Evolutionary conservation across 2,329 filamentous ascomycete genomes (phyloP).

Genomic region (Aspergillus arachidicola): DNA sequence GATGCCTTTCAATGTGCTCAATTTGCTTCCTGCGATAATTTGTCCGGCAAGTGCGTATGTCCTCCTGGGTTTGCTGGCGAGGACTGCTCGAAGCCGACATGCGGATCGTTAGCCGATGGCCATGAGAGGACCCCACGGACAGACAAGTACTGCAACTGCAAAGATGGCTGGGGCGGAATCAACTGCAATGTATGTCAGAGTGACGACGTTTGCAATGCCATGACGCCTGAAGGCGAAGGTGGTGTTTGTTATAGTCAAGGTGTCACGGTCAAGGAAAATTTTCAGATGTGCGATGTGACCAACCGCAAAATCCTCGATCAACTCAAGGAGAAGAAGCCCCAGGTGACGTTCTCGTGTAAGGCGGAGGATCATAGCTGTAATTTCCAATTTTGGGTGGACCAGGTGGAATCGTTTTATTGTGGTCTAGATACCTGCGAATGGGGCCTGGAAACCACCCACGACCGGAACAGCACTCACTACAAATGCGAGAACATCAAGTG

Average conservation of each 20-base stretch:
- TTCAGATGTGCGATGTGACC: conserved; percentile 96
- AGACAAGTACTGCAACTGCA: conserved; percentile 75
- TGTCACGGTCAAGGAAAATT: conserved; percentile 89
- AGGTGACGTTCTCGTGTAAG: conserved; percentile 93
- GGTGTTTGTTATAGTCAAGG: conserved; percentile 93
- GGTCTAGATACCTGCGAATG: conserved; percentile 80
- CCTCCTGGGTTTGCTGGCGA: conserved; percentile 91
- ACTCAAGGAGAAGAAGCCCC: conserved; percentile 79
- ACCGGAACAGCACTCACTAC: conserved; percentile 81
- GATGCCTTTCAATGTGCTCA: conserved; percentile 90
- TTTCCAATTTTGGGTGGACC: conserved; percentile 98
- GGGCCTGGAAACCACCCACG: conserved; percentile 66
- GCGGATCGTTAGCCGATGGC: conserved; percentile 82
- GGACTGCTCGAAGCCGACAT: conserved; percentile 89
- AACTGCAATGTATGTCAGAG: conserved; percentile 96
- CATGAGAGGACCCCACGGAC: conserved; percentile 74
- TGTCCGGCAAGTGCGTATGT: conserved; percentile 89
- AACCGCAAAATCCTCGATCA: conserved; percentile 91
- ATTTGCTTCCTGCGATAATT: conserved; percentile 84
- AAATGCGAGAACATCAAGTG: conserved; percentile 83
- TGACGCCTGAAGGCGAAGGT: conserved; percentile 80
- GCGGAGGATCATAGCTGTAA: conserved; percentile 76
- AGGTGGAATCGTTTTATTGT: conserved; percentile 95
- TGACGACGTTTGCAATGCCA: conserved; percentile 78
- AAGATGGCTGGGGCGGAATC: conserved; percentile 92